A percentile compares a stretch with the other conserved stretches of the same genome.
Conservation (phyloP, 2,329 filamentous ascomycete genomes). For the Sporothrix mexicana region DNA sequence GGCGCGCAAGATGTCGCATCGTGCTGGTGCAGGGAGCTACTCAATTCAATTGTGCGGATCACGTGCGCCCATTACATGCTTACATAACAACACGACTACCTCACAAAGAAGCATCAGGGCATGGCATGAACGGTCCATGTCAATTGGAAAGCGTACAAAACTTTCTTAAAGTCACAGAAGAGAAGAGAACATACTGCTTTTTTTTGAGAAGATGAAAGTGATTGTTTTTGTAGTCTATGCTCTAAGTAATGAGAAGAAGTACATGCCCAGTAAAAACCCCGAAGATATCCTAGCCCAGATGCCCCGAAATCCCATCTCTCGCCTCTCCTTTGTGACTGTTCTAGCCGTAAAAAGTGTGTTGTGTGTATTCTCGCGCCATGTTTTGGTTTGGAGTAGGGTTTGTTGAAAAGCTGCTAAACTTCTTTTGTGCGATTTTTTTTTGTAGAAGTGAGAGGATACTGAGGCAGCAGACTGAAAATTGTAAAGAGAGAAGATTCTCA, state of each 20-base stretch:
- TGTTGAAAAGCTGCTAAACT: neutral
- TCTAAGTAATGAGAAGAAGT: neutral
- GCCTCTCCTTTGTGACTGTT: neutral
- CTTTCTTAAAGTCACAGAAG: neutral
- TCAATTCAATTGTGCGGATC: neutral
- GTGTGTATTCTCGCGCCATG: neutral
- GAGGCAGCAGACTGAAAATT: neutral
- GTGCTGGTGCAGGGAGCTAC: neutral
- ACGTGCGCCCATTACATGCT: neutral
- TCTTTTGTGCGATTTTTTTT: neutral
- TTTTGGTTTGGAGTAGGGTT: neutral
- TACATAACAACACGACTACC: neutral
- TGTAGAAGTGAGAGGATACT: neutral
- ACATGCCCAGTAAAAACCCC: neutral
- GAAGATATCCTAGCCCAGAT: neutral
- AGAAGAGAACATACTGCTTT: no score
- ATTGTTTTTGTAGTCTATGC: neutral
- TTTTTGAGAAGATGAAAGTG: neutral
- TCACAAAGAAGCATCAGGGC: neutral
- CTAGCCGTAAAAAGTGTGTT: neutral
- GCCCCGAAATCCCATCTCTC: neutral
- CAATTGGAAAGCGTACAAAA: neutral
- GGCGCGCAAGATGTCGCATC: conserved; percentile 16
- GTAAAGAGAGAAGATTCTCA: neutral
- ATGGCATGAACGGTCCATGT: neutral